Evolutionary conservation across 768 basidiomycete species (phyloP), one percentile per base, ranked within the genome.

Genomic region (Leccinum ochraceum): DNA sequence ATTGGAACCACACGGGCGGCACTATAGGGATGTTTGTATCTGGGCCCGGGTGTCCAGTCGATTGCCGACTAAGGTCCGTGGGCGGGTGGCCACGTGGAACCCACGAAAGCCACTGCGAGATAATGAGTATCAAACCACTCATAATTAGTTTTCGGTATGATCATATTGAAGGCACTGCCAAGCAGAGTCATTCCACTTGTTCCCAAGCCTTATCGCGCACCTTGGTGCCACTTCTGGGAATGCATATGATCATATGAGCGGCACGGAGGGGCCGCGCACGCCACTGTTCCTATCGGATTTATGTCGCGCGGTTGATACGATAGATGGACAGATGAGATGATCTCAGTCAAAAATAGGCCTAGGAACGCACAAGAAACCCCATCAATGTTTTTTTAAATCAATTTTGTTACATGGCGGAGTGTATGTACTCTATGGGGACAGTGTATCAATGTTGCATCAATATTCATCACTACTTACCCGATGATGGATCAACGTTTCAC

Each of bases 1-100:
- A 53, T 36, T 36, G 24, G 2, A 11, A 52, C 58, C 68, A 42
- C 48, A 61, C 59, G 51, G 30, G 34, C 20, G 17, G 16, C 39
- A 8, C 6, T 16, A 16, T 28, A 50, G 2, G 52, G 6, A 53
- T 13, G 22, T 34, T 20, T 5, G n/a, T 20, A 20, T 39, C 7
- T 17, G 39, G 39, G 8, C 14, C 7, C 8, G 8, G 42, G 5
- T 20, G 20, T 46, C 20, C 44, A 10, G 20, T 46, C 48, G 48
- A 24, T n/a, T 49, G 48, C 48, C 48, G 24, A 49, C 24, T 24
- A 49, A 16, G 48, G 48, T 26, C 48, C 48, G 48, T 22, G 7
- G 24, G 2, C 24, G 24, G 24, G 22, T 22, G 48, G 14, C 48
- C 53, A 56, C 66, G 34, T 58, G 59, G 57, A 58, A 53, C 11